phyloP scores from a whole-genome alignment of 352 stramenopile species.

The Elongisporangium undulatum region DNA sequence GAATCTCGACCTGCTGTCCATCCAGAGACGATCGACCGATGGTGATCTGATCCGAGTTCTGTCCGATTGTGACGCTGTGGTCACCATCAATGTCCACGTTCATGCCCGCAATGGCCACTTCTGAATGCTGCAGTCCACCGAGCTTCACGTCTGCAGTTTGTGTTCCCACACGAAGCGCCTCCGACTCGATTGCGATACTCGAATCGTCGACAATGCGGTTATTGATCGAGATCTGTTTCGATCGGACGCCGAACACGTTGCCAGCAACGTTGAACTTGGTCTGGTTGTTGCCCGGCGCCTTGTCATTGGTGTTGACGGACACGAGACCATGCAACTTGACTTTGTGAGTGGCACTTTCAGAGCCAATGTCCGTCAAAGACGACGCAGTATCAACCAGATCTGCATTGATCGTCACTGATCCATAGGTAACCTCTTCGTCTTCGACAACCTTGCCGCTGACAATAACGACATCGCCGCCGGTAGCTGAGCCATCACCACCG shows the following conservation, averaged over 20 bases:
- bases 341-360: conserved; percentile 35
- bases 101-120: conserved; percentile 18
- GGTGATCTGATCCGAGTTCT: conserved; percentile 11
- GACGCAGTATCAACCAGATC: conserved; percentile 26
- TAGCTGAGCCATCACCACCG: conserved; percentile 38
- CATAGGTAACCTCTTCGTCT: conserved; percentile 17
- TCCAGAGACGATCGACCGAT: conserved; percentile 8
- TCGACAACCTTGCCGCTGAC: conserved; percentile 30
- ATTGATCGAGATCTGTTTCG: conserved; percentile 40
- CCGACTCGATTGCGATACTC: conserved; percentile 35
- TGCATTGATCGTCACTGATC: conserved; percentile 54
- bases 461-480: conserved; percentile 47
- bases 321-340: conserved; percentile 55
- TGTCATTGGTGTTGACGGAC: conserved; percentile 40
- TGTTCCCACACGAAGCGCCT: conserved; percentile 27
- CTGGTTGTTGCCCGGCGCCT: conserved; percentile 24
- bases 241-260: conserved; percentile 26
- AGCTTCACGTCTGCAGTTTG: conserved; percentile 24
- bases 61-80: conserved; percentile 15
- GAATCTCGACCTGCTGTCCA: not conserved
- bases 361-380: conserved; percentile 64
- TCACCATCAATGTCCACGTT: conserved; percentile 15
- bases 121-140: conserved; percentile 15
- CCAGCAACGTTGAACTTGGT: conserved; percentile 45
- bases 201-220: conserved; percentile 36